Evolutionary conservation across 345 rosid species (phyloP).

Genomic region (Arabidopsis arenosa): DNA sequence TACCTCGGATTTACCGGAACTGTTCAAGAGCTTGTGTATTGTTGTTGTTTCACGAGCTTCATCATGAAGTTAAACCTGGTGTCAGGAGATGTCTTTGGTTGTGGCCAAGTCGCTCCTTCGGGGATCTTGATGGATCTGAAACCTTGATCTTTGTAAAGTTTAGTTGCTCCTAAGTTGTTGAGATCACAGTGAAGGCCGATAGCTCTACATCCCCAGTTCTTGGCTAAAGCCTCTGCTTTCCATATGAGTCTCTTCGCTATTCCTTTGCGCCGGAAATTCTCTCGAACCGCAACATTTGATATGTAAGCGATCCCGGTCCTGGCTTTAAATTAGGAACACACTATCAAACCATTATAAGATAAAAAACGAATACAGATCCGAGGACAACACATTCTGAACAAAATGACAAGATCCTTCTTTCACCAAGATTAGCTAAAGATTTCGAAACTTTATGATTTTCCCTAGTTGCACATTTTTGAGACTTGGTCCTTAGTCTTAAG

Average conservation of each 20-base stretch:
- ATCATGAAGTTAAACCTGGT: conserved; percentile 79
- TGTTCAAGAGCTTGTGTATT: conserved; percentile 38
- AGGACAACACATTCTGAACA: background rate
- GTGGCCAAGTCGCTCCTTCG: conserved; percentile 85
- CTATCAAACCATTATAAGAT: conserved; percentile 7
- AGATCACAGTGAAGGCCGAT: conserved; percentile 84
- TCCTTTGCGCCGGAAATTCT: conserved; percentile 76
- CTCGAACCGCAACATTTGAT: conserved; percentile 90
- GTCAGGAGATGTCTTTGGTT: conserved; percentile 72
- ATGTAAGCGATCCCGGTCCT: conserved; percentile 93
- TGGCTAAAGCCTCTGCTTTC: conserved; percentile 85
- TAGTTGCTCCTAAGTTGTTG: conserved; percentile 71
- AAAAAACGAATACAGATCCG: background rate
- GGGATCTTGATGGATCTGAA: conserved; percentile 75
- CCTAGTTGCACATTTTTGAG: conserved; percentile 8
- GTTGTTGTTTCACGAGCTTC: conserved; percentile 69
- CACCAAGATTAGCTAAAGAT: background rate
- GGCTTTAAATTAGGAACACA: conserved; percentile 17
- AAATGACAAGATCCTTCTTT: background rate
- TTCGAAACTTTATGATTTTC: background rate
- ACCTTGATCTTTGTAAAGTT: conserved; percentile 78
- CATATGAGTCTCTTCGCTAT: conserved; percentile 80
- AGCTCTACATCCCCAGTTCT: conserved; percentile 86
- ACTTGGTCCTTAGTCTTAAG: background rate
- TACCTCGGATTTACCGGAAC: background rate